Evolutionary conservation across 768 basidiomycete species (phyloP), one percentile per base, ranked within the genome.

Genomic region (Roridomyces roridus): DNA sequence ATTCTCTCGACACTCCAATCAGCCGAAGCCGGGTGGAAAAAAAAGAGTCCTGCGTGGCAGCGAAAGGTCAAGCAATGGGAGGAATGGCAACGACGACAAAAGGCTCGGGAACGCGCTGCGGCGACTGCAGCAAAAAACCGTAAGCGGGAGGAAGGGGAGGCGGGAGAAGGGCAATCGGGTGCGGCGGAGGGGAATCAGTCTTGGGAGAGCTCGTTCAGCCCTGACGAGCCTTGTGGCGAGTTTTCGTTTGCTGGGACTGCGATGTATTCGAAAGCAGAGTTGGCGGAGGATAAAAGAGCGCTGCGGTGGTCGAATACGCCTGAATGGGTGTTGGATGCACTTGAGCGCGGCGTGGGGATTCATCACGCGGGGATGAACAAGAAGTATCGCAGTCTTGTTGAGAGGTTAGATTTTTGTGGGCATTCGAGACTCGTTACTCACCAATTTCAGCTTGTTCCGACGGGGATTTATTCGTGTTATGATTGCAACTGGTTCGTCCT

Each of bases 361-460:
- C 88, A 91, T 62, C 89, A 90, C 67, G 64, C 84, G 9, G 88
- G 88, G 20, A 86, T 91, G 86, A 82, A 83, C 57, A 86, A 81
- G 64, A 68, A 69, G 1, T 90, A 89, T 65, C 70, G 87, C 37
- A 74, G 76, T 41, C 59, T 86, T 0, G 74, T 88, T 0, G 86
- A 88, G 75, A 81, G 81, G 84, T 83, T 56, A 5, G 28, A n/a
- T 51, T 34, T 4, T 11, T 15, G 9, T 34, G 5, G 40, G 14
- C 25, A 20, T 25, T 18, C 10, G 26, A 2, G n/a, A 39, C 24
- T 12, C 15, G 18, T 55, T 28, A 17, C 23, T 35, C 53, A 40
- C 23, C 55, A 10, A 11, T 43, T 46, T 4, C 59, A 86, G 85
- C 56, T 68, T 87, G 40, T 90, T 88, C 68, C 81, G 88, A 20